Evolutionary conservation across 1,284 basidiomycete species (phyloP), one percentile per base, ranked within the genome.

Genomic region (Sutorius eximius): DNA sequence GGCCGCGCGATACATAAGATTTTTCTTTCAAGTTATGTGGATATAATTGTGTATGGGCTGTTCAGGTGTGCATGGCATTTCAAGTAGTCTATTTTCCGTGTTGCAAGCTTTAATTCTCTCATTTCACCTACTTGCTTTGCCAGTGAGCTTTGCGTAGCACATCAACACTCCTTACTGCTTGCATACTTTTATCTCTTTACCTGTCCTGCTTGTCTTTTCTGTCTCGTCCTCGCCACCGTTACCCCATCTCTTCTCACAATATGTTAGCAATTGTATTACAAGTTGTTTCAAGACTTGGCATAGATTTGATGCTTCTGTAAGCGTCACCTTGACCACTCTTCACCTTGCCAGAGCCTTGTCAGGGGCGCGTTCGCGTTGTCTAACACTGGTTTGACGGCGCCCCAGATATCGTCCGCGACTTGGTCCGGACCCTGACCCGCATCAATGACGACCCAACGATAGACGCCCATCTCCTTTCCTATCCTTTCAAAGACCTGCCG

Each of bases 371-470:
- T 64, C 3, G 75, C 61, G 2, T 74, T 70, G 50, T 70, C 58
- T 53, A 74, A 58, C 13, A 82, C 63, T 5, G 73, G 72, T 51
- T 75, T 68, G 4, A 89, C 80, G 27, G 73, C 63, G 10, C 51
- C 61, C 86, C 86, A 85, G 6, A 93, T 74, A 34, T 80, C 78
- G 32, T 75, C 68, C 51, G 76, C 75, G 0, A 95, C 88, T 27
- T 75, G 76, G 6, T 87, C 83, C 55, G 76, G 71, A 30, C 72
- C 76, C 53, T 75, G 74, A 18, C 82, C 82, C 3, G 89, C 91
- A 68, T 89, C 82, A n/a, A 93, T 70, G 9, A 76, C 75, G 1
- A 77, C 70, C 91, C 91, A 93, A n/a, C 61, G 70, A 55, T 67
- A 68, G 45, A 63, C 64, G 22, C 68, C 68, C 60, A 82, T 77